A percentile compares a stretch with the other conserved stretches of the same genome.
phyloP scores from a whole-genome alignment of 805 yeast genomes.

The Spathaspora sp. region DNA sequence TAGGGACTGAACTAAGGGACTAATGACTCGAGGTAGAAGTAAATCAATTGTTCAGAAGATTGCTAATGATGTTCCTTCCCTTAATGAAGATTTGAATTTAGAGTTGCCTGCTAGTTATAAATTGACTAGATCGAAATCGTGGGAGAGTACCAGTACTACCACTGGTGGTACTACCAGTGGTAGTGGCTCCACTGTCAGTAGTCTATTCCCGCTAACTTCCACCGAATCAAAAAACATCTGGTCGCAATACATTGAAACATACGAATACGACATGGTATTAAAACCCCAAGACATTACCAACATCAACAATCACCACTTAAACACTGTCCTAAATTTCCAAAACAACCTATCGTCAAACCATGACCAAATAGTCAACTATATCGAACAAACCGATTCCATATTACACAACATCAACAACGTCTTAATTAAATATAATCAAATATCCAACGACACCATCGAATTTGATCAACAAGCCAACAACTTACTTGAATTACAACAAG shows the following conservation, averaged over 20 bases:
- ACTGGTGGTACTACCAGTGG: background rate
- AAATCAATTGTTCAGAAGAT: slow-evolving; percentile 61
- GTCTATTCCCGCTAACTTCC: slow-evolving; percentile 12
- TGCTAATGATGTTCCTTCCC: slow-evolving; percentile 49
- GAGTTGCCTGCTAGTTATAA: slow-evolving; percentile 7
- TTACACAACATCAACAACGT: slow-evolving; percentile 45
- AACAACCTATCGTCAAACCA: slow-evolving; percentile 27
- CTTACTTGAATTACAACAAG: slow-evolving; percentile 44
- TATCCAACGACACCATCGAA: slow-evolving; percentile 57
- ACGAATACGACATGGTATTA: slow-evolving; percentile 40
- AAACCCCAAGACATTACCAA: slow-evolving; percentile 36
- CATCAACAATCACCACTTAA: slow-evolving; percentile 35
- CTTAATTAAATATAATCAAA: slow-evolving; percentile 50
- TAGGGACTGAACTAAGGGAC: too few relatives aligned
- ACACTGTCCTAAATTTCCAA: slow-evolving; percentile 30
- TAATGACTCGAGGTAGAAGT: slow-evolving; percentile 47
- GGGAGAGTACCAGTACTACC: background rate
- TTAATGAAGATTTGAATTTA: slow-evolving; percentile 22
- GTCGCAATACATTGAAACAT: slow-evolving; percentile 31
- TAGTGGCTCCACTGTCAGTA: background rate
- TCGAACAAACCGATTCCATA: slow-evolving; percentile 43
- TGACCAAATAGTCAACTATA: slow-evolving; percentile 26
- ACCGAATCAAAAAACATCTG: slow-evolving; percentile 15
- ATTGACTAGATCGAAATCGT: slow-evolving; percentile 9
- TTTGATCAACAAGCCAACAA: slow-evolving; percentile 57